phyloP scores from a whole-genome alignment of 1,284 basidiomycete species.

The Ceratobasidium sp. region DNA sequence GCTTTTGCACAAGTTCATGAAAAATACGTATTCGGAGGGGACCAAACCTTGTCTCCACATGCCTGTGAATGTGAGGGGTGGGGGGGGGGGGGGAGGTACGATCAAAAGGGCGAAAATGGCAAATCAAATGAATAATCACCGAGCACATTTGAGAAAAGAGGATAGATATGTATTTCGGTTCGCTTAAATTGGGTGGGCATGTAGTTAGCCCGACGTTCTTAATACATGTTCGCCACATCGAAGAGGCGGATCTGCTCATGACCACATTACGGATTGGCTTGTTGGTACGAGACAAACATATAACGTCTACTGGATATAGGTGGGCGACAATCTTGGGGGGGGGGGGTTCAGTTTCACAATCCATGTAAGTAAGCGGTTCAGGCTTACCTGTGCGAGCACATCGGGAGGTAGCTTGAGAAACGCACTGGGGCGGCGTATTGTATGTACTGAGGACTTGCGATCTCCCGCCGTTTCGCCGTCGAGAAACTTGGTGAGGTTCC shows the following conservation, averaged over 20 bases:
- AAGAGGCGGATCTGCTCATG: background rate
- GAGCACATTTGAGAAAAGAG: background rate
- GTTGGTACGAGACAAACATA: conserved; percentile 1
- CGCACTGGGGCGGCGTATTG: background rate
- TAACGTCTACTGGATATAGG: background rate
- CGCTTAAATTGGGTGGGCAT: background rate
- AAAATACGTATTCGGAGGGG: background rate
- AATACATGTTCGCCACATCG: conserved; percentile 5
- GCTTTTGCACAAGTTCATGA: background rate
- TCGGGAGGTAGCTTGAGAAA: background rate
- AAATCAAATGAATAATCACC: too few species aligned
- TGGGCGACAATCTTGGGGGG: background rate
- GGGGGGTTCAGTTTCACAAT: background rate
- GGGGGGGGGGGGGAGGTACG: too few species aligned
- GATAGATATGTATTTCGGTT: conserved; percentile 5
- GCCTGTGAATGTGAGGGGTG: background rate
- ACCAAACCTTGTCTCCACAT: background rate
- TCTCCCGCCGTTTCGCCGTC: too few species aligned
- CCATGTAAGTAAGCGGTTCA: background rate
- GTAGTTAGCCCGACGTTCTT: background rate
- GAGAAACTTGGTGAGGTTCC: too few species aligned
- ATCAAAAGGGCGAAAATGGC: too few species aligned
- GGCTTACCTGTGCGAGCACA: background rate
- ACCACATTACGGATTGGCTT: conserved; percentile 2
- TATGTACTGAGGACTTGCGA: too few species aligned